Evolutionary conservation across 2,329 filamentous ascomycete species (phyloP).

Genomic region (Colletotrichum limetticola): DNA sequence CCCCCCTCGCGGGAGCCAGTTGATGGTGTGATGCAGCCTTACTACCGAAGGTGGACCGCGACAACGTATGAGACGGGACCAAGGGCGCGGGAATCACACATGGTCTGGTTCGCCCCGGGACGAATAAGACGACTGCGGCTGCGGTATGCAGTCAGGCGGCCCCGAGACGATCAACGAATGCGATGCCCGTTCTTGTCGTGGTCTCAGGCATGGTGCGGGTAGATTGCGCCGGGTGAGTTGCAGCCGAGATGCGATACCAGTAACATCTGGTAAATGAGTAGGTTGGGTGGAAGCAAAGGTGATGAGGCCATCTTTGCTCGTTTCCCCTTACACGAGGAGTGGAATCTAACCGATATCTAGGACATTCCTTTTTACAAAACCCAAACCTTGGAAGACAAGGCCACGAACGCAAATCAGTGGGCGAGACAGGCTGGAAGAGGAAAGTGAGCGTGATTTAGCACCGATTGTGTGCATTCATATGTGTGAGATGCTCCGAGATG

Average conservation of each 20-base stretch:
- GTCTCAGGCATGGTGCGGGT: conserved; percentile 24
- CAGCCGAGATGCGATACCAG: conserved; percentile 8
- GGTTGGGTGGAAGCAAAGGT: not conserved
- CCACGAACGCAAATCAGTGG: conserved; percentile 10
- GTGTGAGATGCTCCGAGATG: conserved; percentile 5
- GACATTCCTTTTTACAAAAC: conserved; percentile 1
- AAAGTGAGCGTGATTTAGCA: conserved; percentile 8
- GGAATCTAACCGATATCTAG: conserved; percentile 16
- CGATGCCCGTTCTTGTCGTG: conserved; percentile 21
- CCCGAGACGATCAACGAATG: conserved; percentile 30
- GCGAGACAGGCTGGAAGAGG: conserved; percentile 11
- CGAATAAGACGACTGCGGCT: conserved; percentile 30
- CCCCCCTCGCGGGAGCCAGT: conserved; percentile 15
- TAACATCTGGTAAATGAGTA: not conserved
- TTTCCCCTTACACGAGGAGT: conserved; percentile 7
- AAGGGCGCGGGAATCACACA: conserved; percentile 13
- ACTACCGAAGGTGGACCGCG: conserved; percentile 25
- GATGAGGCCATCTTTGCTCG: not conserved
- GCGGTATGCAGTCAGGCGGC: conserved; percentile 29
- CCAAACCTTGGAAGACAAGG: too few relatives aligned
- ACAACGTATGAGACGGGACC: conserved; percentile 5
- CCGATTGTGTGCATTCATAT: not conserved
- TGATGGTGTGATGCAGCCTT: conserved; percentile 35
- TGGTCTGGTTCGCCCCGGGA: conserved; percentile 1
- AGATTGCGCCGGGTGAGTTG: conserved; percentile 10